Evolutionary conservation across 2,329 filamentous ascomycete genomes (phyloP), one percentile per base, ranked within the genome.

Genomic region (Monosporascus sp.): DNA sequence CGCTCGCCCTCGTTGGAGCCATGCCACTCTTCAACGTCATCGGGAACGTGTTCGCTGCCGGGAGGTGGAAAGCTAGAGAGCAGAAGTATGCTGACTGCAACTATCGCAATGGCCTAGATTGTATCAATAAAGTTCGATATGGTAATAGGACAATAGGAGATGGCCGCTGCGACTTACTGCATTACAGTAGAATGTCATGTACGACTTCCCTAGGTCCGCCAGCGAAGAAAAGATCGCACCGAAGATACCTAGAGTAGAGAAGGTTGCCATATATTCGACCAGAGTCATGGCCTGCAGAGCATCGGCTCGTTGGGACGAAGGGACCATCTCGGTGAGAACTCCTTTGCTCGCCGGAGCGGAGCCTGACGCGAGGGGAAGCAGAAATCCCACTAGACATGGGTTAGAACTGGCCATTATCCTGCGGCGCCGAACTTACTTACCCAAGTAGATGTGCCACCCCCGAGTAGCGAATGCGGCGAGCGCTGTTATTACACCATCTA

Each of bases 151-250:
- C 9, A 6, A 46, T 5, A 16, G 2, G 2, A 1, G 19, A 8
- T n/a, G 20, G 7, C 40, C 26, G 19, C 22, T 17, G 9, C 19
- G 19, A 49, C 62, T 48, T 58, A 63, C 62, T 20, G 62, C 61
- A 50, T 63, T 65, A 45, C 56, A 59, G 41, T 60, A 65, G 43
- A 65, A 65, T 11, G 61, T 62, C 54, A 65, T 45, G 37, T 63
- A 56, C n/a, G 60, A 55, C 51, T 58, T 55, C 11, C 59, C 59
- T 8, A 60, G 40, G 9, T 60, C 55, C 16, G 60, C 53, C 24
- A 63, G 56, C 2, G 55, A 52, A 5, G 62, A 65, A 48, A 60
- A 65, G n/a, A 65, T 55, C 19, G 53, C 56, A 2, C 62, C 62
- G 48, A 65, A 65, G 7, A 63, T n/a, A 1, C 61, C 61, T 45